phyloP scores from a whole-genome alignment of 257 asterid genomes.

The Apocynum venetum region DNA sequence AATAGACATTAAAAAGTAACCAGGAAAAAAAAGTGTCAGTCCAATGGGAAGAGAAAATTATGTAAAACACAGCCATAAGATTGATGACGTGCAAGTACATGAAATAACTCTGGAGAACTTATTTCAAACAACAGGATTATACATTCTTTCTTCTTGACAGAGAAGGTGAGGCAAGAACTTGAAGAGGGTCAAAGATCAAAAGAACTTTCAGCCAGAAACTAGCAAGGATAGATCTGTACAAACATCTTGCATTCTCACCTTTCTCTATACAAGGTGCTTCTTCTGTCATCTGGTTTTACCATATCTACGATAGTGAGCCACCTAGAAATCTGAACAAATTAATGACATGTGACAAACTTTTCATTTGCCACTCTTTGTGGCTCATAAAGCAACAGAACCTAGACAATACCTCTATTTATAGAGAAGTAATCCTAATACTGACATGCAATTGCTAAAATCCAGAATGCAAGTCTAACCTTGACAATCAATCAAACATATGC shows the following conservation, averaged over 20 bases:
- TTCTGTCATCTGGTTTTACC: not conserved
- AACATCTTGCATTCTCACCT: conserved; percentile 1
- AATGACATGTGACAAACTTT: not conserved
- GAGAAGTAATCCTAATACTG: not conserved
- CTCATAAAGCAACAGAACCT: not conserved
- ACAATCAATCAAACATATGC: not conserved
- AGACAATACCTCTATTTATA: not conserved
- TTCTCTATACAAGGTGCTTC: not conserved
- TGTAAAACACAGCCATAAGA: no score
- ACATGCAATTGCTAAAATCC: not conserved
- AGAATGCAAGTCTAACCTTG: not conserved
- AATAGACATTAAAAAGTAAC: no score
- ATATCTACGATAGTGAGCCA: conserved; percentile 9
- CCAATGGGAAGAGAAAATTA: no score
- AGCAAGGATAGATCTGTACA: conserved; percentile 7
- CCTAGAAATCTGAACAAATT: conserved; percentile 9
- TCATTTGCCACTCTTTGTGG: not conserved
- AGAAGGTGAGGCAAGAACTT: no score
- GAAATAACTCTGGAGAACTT: no score
- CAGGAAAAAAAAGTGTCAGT: no score
- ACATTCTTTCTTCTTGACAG: no score
- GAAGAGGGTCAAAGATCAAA: conserved; percentile 4
- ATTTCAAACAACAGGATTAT: no score
- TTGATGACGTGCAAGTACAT: no score
- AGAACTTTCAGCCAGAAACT: conserved; percentile 2